Conservation (phyloP, 176 grass and related monocot genomes). For the Canna indica region DNA sequence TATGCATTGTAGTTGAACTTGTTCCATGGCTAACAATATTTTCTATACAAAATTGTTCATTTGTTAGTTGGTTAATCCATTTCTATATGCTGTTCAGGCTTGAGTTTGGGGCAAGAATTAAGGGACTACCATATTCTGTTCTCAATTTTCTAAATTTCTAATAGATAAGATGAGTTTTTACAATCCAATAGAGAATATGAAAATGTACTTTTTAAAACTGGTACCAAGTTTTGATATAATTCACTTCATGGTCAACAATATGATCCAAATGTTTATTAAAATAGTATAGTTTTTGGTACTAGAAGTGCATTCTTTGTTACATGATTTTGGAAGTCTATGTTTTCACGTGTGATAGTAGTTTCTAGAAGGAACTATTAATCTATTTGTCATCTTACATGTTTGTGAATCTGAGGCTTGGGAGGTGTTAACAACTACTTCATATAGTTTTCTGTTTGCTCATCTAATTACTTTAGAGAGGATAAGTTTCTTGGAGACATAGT, state of each 20-base stretch:
- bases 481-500: neutral
- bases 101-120: too few species aligned
- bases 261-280: neutral
- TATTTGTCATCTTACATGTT: neutral
- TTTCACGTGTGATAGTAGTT: neutral
- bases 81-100: too few species aligned
- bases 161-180: too few species aligned
- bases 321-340: neutral
- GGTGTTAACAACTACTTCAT: neutral
- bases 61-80: too few species aligned
- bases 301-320: neutral
- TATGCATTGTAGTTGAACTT: neutral
- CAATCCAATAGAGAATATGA: too few species aligned
- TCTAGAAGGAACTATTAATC: neutral
- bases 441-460: neutral
- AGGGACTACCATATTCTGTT: too few species aligned
- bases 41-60: too few species aligned
- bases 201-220: too few species aligned
- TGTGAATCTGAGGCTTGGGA: neutral
- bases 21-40: neutral
- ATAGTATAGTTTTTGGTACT: neutral
- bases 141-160: too few species aligned
- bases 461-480: neutral
- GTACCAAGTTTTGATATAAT: too few species aligned
- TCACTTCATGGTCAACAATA: too few species aligned